A percentile compares a stretch with the other conserved stretches of the same genome.
These are phyloP conservation scores for Populus ilicifolia DNA, from an alignment of 345 rosid species.

Conservation along the genomic window DNA sequence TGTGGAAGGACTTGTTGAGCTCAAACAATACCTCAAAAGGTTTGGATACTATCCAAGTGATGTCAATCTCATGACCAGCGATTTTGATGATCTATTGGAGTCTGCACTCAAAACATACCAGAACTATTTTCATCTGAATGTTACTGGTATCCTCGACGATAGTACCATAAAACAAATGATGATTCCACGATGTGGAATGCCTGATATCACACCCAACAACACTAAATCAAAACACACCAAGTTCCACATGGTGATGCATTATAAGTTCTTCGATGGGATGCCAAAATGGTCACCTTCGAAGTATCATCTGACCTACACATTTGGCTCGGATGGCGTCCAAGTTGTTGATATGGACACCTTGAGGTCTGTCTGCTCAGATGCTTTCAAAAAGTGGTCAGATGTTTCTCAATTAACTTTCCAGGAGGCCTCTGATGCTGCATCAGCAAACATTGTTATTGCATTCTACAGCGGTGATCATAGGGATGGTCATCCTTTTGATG, in stretches of 20 bases:
- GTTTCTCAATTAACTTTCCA: conserved; percentile 5
- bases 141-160: not conserved
- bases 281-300: conserved; percentile 4
- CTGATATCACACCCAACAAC: not conserved
- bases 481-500: conserved; percentile 11
- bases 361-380: not conserved
- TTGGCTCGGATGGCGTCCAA: not conserved
- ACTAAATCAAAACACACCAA: not conserved
- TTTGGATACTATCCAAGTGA: conserved; percentile 8
- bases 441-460: conserved; percentile 7
- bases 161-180: not conserved
- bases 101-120: not conserved
- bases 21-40: conserved; percentile 10
- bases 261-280: not conserved
- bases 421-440: not conserved
- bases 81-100: not conserved
- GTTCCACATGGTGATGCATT: not conserved
- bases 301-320: conserved; percentile 9
- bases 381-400: conserved; percentile 5
- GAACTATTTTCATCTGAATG: not conserved
- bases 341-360: not conserved
- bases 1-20: not conserved
- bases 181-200: not conserved
- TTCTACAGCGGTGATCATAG: conserved; percentile 17
- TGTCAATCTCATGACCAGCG: not conserved